A percentile compares a stretch with the other conserved stretches of the same genome.
These are phyloP conservation scores for Darksidea phi DNA, from an alignment of 495 filamentous ascomycete genomes.

Conservation along the genomic window DNA sequence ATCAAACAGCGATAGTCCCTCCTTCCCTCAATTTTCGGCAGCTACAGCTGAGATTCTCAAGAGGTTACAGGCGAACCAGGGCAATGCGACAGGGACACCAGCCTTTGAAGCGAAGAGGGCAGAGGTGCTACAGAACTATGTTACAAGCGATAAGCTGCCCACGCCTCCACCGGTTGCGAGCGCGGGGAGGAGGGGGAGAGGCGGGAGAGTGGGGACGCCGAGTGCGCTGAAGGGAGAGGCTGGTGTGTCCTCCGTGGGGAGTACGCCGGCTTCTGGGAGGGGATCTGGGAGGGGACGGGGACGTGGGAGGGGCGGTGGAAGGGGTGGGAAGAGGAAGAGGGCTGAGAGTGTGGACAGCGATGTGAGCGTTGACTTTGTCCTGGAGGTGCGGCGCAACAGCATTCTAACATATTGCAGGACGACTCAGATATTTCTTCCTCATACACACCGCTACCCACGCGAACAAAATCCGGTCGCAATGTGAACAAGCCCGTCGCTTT, in stretches of 20 bases:
- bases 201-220: slow-evolving; percentile 47
- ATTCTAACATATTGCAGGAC: slow-evolving; percentile 16
- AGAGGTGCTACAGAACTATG: slow-evolving; percentile 47
- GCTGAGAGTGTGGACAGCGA: slow-evolving; percentile 37
- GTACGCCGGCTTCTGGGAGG: slow-evolving; percentile 26
- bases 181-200: slow-evolving; percentile 30
- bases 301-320: slow-evolving; percentile 37
- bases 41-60: slow-evolving; percentile 37
- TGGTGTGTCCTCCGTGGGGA: slow-evolving; percentile 9
- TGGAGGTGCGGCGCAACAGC: neutral
- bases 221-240: slow-evolving; percentile 43
- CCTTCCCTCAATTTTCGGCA: slow-evolving; percentile 34
- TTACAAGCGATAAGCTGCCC: slow-evolving; percentile 44
- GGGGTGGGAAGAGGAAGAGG: slow-evolving; percentile 45
- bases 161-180: slow-evolving; percentile 29
- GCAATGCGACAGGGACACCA: slow-evolving; percentile 27
- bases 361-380: slow-evolving; percentile 6
- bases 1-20: neutral
- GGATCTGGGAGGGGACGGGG: slow-evolving; percentile 31
- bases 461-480: slow-evolving; percentile 80
- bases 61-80: slow-evolving; percentile 29
- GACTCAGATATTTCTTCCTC: slow-evolving; percentile 51
- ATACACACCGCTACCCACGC: slow-evolving; percentile 57
- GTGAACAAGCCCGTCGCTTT: slow-evolving; percentile 73
- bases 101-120: slow-evolving; percentile 48